These are phyloP conservation scores for Lolium multiflorum DNA, from an alignment of 176 grass and related monocot genomes.

Conservation along the genomic window DNA sequence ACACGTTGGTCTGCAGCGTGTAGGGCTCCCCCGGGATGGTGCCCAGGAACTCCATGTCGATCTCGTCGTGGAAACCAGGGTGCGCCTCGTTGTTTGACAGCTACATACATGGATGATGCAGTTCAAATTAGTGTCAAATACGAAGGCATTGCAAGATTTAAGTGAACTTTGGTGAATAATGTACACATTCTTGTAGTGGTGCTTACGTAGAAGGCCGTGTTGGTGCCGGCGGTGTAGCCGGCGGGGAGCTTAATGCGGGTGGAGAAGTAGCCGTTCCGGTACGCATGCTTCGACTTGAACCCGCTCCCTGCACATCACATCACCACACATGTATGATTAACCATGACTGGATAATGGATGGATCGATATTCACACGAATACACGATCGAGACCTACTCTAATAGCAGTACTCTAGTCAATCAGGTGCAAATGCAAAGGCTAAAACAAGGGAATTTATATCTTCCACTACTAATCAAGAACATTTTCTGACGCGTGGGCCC, in stretches of 20 bases:
- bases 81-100: conserved; percentile 79
- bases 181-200: background rate
- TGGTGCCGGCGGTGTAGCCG: conserved; percentile 76
- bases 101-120: background rate
- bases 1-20: conserved; percentile 83
- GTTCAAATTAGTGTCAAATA: background rate
- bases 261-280: conserved; percentile 60
- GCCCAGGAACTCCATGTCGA: conserved; percentile 85
- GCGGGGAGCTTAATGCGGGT: conserved; percentile 63
- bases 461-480: background rate
- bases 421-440: background rate
- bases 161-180: background rate
- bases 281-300: conserved; percentile 65
- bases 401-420: background rate
- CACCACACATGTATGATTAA: background rate
- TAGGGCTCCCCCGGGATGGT: conserved; percentile 69
- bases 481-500: conserved; percentile 9
- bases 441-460: background rate
- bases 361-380: background rate
- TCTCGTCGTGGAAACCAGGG: conserved; percentile 77
- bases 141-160: background rate
- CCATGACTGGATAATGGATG: background rate
- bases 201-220: conserved; percentile 73
- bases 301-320: conserved; percentile 41
- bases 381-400: background rate